Percentiles rank a stretch among this genome's conserved stretches.
These are phyloP conservation scores for Kazachstania taianensis DNA, from an alignment of 805 yeast genomes.

Conservation along the genomic window DNA sequence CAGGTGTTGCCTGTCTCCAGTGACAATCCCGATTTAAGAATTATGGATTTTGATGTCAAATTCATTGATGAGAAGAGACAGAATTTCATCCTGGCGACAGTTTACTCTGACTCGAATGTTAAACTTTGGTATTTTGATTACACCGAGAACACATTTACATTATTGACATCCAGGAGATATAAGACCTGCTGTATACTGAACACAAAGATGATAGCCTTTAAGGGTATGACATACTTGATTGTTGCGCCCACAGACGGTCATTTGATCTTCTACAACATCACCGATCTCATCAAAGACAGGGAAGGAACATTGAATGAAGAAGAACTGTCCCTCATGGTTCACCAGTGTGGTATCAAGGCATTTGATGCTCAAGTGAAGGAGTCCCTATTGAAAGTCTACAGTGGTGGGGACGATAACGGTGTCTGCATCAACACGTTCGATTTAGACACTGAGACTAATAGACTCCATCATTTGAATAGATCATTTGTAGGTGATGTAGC, in stretches of 20 bases:
- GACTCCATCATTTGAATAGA: constrained; percentile 6
- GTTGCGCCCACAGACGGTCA: constrained; percentile 81
- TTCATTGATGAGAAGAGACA: constrained; percentile 25
- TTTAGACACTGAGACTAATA: neutral
- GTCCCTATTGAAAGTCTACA: constrained; percentile 32
- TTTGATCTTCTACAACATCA: constrained; percentile 50
- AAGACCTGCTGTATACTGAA: constrained; percentile 70
- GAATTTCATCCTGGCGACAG: constrained; percentile 41
- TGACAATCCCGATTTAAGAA: constrained; percentile 69
- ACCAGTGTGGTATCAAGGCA: constrained; percentile 78
- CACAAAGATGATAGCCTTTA: constrained; percentile 36
- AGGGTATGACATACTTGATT: constrained; percentile 31
- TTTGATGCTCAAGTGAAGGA: constrained; percentile 28
- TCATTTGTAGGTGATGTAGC: constrained; percentile 52
- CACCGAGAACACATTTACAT: constrained; percentile 30
- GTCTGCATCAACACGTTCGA: constrained; percentile 35
- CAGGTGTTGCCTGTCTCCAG: constrained; percentile 47
- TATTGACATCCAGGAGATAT: constrained; percentile 43
- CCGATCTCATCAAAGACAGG: constrained; percentile 13
- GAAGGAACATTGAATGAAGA: neutral
- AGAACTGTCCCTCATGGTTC: constrained; percentile 31
- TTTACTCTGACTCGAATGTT: constrained; percentile 77
- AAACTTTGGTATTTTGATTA: constrained; percentile 50
- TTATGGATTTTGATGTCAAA: constrained; percentile 69
- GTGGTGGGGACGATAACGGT: constrained; percentile 95